A percentile compares a stretch with the other conserved stretches of the same genome.
These are phyloP conservation scores for Candida labiduridarum DNA, from an alignment of 1,139 yeast species.

Conservation along the genomic window DNA sequence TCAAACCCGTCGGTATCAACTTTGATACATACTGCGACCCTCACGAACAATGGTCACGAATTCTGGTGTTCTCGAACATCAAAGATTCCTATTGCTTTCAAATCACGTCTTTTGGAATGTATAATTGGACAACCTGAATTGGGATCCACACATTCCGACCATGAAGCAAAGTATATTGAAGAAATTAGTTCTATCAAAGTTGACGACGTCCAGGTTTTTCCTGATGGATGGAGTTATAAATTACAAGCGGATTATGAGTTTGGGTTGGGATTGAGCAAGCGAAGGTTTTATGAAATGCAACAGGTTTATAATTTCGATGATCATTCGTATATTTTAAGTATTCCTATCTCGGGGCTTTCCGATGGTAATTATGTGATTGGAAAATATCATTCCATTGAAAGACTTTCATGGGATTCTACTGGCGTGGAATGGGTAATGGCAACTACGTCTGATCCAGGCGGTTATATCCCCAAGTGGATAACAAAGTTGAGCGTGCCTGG, in stretches of 20 bases:
- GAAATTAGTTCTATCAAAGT: conserved; percentile 24
- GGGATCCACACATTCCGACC: conserved; percentile 35
- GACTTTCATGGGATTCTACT: conserved; percentile 36
- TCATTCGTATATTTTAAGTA: conserved; percentile 50
- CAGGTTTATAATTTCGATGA: conserved; percentile 37
- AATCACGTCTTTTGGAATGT: conserved; percentile 4
- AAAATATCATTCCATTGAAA: conserved; percentile 62
- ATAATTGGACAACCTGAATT: conserved; percentile 13
- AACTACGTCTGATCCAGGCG: conserved; percentile 66
- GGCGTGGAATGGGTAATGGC: conserved; percentile 65
- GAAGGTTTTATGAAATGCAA: conserved; percentile 66
- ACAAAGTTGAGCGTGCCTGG: conserved; percentile 57
- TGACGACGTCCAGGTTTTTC: conserved; percentile 10
- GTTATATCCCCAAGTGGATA: conserved; percentile 64
- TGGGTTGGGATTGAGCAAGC: conserved; percentile 46
- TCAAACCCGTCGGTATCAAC: not conserved
- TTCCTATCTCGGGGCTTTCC: conserved; percentile 43
- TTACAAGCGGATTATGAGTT: conserved; percentile 47
- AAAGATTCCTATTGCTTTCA: not conserved
- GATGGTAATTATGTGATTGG: conserved; percentile 35
- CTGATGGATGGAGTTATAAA: conserved; percentile 21
- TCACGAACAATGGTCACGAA: not conserved
- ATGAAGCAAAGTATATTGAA: conserved; percentile 37
- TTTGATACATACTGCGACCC: not conserved
- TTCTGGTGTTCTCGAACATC: conserved; percentile 12